Base-by-base conservation (phyloP, 2,329 filamentous ascomycete species). In the Fusarium dlaminii region DNA sequence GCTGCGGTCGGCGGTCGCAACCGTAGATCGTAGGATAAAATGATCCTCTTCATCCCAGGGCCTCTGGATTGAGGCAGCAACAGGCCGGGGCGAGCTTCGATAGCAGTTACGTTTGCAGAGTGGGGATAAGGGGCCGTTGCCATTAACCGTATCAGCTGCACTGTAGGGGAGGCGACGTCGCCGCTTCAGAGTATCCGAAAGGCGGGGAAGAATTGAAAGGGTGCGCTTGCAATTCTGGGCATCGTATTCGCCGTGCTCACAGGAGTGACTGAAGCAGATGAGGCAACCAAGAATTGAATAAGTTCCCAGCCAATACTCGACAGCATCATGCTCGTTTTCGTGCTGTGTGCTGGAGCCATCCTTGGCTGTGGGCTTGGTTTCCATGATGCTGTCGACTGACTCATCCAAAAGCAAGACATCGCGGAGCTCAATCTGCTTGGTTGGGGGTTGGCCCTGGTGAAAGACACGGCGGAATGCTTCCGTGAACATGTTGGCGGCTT, bases 171-270 rank as follows among this genome's bases (percentile, higher is more conserved):
- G 60, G 37, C 65, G 74, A 24, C 79, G 76, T 43, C 79, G 77
- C 32, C 73, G 75, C 60, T 76, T 80, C n/a, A 82, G 63, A 15
- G 77, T 76, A 39, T 82, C 80, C 11, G 81, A 81, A 15, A 82
- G 76, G n/a, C 76, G 78, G 11, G 80, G 79, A 11, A 79, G 76
- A 45, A 90, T 82, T 7, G 87, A 88, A 75, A 90, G 88, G 7
- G 86, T 87, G 39, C 86, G 84, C 74, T 89, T 87, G 67, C 88
- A 78, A 51, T 85, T 85, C 52, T 81, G 87, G 57, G 87, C 86
- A 62, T 89, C 87, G 58, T 89, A 90, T 61, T 90, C 88, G 51
- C 89, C 89, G 70, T 91, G 89, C 75, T 90, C 89, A 67, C 89
- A 91, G 18, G 88, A 89, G 77, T 90, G 87, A 57, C 87, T 87